Base-by-base conservation (phyloP, 345 rosid species). In the Limnanthes douglasii region DNA sequence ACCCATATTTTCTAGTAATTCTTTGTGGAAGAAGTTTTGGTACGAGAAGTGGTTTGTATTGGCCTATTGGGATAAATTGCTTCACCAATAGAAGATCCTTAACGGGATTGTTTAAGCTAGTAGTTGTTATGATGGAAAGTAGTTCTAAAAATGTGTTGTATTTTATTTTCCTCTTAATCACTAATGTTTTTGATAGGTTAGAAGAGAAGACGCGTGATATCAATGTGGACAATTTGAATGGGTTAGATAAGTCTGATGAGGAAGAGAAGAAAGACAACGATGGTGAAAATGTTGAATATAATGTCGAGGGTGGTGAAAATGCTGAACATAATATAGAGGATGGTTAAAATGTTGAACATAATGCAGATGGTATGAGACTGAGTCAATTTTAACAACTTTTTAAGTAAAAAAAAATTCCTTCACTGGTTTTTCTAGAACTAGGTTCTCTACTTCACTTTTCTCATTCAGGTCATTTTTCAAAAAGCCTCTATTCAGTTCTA, bases 361-460 rank as follows among this genome's bases (percentile, higher is more conserved):
- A 46, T 37, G 51, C 70, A 14, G 80, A 68, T 34, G 60, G 61
- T 50, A 38, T 33, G 15, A 22, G 66, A 3, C 45, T 90, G 67
- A 85, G 68, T 54, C 77, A 96, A 24, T 90, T 90, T 54, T 82
- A 70, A 29, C 98, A 84, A 65, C 96, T 80, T 59, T 90, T 96
- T n/a, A n/a, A 32, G 84, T 85, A 54, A 80, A 50, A 50, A 77
- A 70, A 70, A 90, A 90, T 48, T 96, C 98, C 12, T 90, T 90
- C 65, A 74, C 83, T 0, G 98, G 96, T 43, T 79, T 90, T 48
- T 82, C 93, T 16, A 76, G 96, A 38, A 80, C 98, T 37, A 88
- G 93, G 32, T 65, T 78, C 60, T 72, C 96, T 21, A 51, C 50
- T 44, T 18, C 83, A 29, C 46, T 78, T 3, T 90, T 90, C 59